Percentiles rank a stretch among this genome's conserved stretches.
Evolutionary conservation across 345 rosid genomes (phyloP).

Genomic region (Gossypium ekmanianum): DNA sequence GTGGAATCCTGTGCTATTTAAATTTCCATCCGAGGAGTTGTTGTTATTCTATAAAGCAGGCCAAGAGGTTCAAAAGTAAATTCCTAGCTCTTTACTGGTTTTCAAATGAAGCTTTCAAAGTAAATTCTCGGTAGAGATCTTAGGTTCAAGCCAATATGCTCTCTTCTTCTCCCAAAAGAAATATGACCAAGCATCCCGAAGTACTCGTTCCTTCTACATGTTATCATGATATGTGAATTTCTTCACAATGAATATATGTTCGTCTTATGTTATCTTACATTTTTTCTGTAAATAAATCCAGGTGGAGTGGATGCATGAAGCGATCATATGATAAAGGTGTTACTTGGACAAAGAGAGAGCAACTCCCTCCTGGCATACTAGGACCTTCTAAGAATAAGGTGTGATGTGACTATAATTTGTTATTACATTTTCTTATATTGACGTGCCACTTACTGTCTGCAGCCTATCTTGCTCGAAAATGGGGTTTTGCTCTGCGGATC

Average conservation of each 20-base stretch:
- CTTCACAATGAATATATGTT: background rate
- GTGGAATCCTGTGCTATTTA: slow-evolving; percentile 93
- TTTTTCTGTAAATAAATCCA: slow-evolving; percentile 15
- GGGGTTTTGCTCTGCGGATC: slow-evolving; percentile 81
- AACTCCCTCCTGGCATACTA: slow-evolving; percentile 84
- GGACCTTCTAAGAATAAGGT: slow-evolving; percentile 95
- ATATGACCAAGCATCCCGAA: background rate
- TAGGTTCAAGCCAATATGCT: background rate
- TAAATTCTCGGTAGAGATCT: background rate
- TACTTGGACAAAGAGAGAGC: slow-evolving; percentile 75
- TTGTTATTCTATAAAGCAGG: slow-evolving; percentile 83
- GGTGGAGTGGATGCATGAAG: slow-evolving; percentile 98
- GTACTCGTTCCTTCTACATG: background rate
- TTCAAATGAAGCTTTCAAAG: background rate
- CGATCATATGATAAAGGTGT: slow-evolving; percentile 74
- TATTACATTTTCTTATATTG: background rate
- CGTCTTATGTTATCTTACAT: background rate
- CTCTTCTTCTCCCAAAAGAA: no score
- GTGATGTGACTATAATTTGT: background rate
- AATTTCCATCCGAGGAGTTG: slow-evolving; percentile 69
- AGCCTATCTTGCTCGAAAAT: slow-evolving; percentile 79
- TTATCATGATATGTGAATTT: background rate
- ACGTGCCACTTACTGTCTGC: slow-evolving; percentile 13
- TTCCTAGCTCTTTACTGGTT: slow-evolving; percentile 16
- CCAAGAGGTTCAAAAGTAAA: slow-evolving; percentile 80